Percentiles rank a stretch among this genome's conserved stretches.
These are phyloP conservation scores for Stropharia rugosoannulata DNA, from an alignment of 768 basidiomycete genomes.

Conservation along the genomic window DNA sequence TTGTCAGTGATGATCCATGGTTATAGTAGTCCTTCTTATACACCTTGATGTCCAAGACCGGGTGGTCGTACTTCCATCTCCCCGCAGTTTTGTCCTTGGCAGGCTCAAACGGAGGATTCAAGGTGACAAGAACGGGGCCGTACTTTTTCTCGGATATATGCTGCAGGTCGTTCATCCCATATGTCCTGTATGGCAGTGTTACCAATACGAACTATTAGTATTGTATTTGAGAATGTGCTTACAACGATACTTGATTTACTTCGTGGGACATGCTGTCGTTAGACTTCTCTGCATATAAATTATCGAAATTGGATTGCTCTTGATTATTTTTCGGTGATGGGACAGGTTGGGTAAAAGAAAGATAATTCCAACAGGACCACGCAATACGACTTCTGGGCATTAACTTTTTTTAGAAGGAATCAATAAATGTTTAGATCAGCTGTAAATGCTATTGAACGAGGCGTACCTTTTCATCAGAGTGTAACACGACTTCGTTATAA, in stretches of 20 bases:
- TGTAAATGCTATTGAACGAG: background rate
- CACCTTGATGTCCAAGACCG: constrained; percentile 57
- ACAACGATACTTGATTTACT: constrained; percentile 63
- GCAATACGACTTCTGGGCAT: constrained; percentile 63
- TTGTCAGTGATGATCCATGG: too few species aligned
- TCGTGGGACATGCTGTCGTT: constrained; percentile 32
- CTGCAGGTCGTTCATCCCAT: constrained; percentile 78
- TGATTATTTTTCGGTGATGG: background rate
- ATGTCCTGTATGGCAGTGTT: constrained; percentile 33
- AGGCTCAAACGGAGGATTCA: constrained; percentile 70
- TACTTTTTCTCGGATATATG: constrained; percentile 53
- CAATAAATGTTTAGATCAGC: background rate
- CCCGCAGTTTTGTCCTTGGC: constrained; percentile 43
- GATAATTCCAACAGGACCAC: constrained; percentile 82
- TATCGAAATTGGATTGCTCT: constrained; percentile 1
- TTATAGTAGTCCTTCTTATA: background rate
- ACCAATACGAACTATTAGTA: constrained; percentile 2
- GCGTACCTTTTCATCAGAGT: constrained; percentile 60
- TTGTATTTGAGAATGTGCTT: constrained; percentile 21
- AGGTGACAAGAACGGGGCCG: constrained; percentile 68
- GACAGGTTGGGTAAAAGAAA: constrained; percentile 43
- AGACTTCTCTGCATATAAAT: constrained; percentile 13
- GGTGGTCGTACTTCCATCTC: constrained; percentile 65
- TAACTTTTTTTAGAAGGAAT: constrained; percentile 42
- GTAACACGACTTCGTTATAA: constrained; percentile 64